Evolutionary conservation across 345 rosid species (phyloP), one percentile per base, ranked within the genome.

Genomic region (Angophora floribunda): DNA sequence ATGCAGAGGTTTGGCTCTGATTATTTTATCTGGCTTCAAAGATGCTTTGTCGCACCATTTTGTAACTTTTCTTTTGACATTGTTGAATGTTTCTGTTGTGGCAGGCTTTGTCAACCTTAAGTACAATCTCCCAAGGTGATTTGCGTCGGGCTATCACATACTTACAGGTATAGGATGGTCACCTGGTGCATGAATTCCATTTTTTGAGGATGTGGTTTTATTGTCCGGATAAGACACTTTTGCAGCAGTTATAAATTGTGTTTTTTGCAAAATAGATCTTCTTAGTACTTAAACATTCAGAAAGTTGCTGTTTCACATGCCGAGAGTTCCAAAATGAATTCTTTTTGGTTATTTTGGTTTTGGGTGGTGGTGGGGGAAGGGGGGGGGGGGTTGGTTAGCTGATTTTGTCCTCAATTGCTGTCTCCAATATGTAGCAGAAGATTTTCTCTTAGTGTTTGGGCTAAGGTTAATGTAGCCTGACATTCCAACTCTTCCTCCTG

Each of bases 101-200:
- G 79, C 88, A 98, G 99, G 98, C 96, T 90, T 95, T 98, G 88
- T 92, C 99, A 91, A 94, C 99, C 78, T 93, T 97, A 92, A 94
- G 99, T 90, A 90, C 94, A 86, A 94, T 98, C 86, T 95, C 98
- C 85, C 98, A 98, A 94, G 99, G 99, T 86, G 99, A 98, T 94
- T 99, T 97, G 89, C 98, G 99, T 67, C 94, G 99, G 89, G 99
- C 99, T 78, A 98, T 98, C 91, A 98, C 99, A 59, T 97, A 95
- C 91, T 92, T 97, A 94, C 99, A 98, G 94, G 99, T 97, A 92
- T 87, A 92, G 26, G 36, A 70, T 86, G 6, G 75, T 28, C 89
- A 75, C 82, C 19, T 36, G 82, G 82, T 36, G 26, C 82, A 2
- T 75, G 82, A 75, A 22, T 49, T 41, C 49, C 49, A 41, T 44